Conservation (phyloP, 352 stramenopile species). For the Globisporangium radiosum region DNA sequence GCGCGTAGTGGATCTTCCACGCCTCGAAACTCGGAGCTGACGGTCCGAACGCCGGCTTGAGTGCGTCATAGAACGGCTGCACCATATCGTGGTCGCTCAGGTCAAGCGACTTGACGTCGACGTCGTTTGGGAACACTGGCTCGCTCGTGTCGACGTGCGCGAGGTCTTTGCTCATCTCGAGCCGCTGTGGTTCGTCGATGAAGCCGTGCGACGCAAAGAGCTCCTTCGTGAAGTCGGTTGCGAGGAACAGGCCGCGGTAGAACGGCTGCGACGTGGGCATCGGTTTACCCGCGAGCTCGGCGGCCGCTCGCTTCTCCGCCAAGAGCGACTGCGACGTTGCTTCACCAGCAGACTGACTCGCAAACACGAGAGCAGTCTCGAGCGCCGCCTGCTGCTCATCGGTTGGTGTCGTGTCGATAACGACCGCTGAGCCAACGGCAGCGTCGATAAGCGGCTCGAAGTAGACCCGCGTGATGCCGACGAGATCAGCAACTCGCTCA, state of each 20-base stretch:
- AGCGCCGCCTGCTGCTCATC: background rate
- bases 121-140: constrained; percentile 14
- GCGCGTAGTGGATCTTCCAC: constrained; percentile 15
- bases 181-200: background rate
- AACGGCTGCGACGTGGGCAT: background rate
- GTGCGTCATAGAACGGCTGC: constrained; percentile 7
- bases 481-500: too few relatives aligned
- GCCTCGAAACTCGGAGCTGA: constrained; percentile 7
- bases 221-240: constrained; percentile 4
- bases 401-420: background rate
- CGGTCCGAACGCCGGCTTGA: constrained; percentile 10
- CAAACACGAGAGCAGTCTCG: background rate
- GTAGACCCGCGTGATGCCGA: constrained; percentile 3
- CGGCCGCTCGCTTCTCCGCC: background rate
- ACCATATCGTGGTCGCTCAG: constrained; percentile 40
- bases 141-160: background rate
- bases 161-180: constrained; percentile 7
- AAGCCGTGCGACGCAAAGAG: background rate
- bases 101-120: constrained; percentile 37
- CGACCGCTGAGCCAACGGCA: background rate
- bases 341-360: background rate
- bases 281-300: background rate
- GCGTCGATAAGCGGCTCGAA: background rate
- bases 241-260: background rate
- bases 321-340: background rate